Conservation (phyloP, 768 basidiomycete genomes). For the Naganishia randhawae region DNA sequence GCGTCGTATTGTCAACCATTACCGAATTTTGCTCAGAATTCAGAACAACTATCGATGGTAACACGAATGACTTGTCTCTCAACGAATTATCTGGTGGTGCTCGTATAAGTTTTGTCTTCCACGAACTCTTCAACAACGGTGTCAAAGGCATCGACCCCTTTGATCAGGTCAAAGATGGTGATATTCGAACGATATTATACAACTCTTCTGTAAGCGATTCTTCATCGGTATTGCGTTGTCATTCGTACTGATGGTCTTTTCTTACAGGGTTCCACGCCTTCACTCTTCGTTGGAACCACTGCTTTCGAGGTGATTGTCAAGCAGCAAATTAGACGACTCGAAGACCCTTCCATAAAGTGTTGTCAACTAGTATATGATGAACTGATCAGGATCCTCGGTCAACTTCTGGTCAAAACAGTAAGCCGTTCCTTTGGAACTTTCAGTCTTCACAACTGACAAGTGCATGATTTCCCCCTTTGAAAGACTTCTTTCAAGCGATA, state of each 20-base stretch:
- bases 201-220: conserved; percentile 78
- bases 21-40: conserved; percentile 98
- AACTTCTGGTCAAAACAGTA: conserved; percentile 84
- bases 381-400: conserved; percentile 89
- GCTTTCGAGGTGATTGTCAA: conserved; percentile 99
- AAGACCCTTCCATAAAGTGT: conserved; percentile 89
- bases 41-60: conserved; percentile 93
- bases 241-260: not conserved
- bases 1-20: conserved; percentile 92
- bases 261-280: conserved; percentile 82
- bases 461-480: conserved; percentile 16
- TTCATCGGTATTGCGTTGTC: not conserved
- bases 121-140: conserved; percentile 95
- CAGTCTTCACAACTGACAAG: not conserved
- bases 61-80: conserved; percentile 86
- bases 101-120: conserved; percentile 97
- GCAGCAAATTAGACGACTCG: conserved; percentile 94
- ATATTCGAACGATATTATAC: conserved; percentile 91
- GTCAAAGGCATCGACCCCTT: conserved; percentile 95
- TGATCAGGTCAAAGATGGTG: conserved; percentile 97
- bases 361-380: conserved; percentile 96
- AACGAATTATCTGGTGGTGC: conserved; percentile 99
- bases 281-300: conserved; percentile 91
- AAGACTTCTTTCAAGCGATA: conserved; percentile 95
- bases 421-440: conserved; percentile 32